Evolutionary conservation across 2,329 filamentous ascomycete species (phyloP), one percentile per base, ranked within the genome.

Genomic region (Stagonosporopsis tanaceti): DNA sequence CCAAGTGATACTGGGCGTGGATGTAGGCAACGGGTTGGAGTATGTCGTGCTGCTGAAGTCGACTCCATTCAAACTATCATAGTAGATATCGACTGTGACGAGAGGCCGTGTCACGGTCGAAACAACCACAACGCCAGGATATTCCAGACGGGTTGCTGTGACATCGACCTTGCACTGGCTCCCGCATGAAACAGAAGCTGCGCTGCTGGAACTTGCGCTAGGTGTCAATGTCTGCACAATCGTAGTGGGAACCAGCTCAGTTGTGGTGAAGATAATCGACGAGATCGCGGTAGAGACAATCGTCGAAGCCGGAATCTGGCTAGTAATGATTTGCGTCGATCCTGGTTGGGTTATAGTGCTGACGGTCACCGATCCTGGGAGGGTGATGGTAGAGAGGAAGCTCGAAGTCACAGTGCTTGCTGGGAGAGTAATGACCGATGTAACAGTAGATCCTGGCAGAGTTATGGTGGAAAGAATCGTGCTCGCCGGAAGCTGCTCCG

Each of bases 151-250:
- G 5, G 63, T 71, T 4, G 72, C 74, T 2, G 68, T 71, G 0
- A 76, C 71, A 53, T 72, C 65, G 6, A 76, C 70, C 27, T 68
- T 63, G 41, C 74, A 76, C 7, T 47, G 41, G n/a, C 60, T 69
- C 1, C 63, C 15, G 58, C 73, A 76, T 1, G 66, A 66, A 3
- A 66, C 37, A 0, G 69, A 65, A 22, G 65, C 38, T 32, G 54
- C 34, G 54, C 47, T 57, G 20, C 44, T 47, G 8, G 67, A 60
- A 5, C 47, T 54, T 17, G 53, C 17, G 39, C 56, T 67, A 2
- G 71, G 66, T 0, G 65, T 53, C 4, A 68, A 47, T 3, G 68
- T 70, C 28, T 62, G 60, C 27, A 66, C 44, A 2, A 73, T 52
- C 2, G 69, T 71, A 2, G 68, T 69, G 6, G 65, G 63, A 3